phyloP scores from a whole-genome alignment of 2,329 filamentous ascomycete species.

The Penicillium sp. region DNA sequence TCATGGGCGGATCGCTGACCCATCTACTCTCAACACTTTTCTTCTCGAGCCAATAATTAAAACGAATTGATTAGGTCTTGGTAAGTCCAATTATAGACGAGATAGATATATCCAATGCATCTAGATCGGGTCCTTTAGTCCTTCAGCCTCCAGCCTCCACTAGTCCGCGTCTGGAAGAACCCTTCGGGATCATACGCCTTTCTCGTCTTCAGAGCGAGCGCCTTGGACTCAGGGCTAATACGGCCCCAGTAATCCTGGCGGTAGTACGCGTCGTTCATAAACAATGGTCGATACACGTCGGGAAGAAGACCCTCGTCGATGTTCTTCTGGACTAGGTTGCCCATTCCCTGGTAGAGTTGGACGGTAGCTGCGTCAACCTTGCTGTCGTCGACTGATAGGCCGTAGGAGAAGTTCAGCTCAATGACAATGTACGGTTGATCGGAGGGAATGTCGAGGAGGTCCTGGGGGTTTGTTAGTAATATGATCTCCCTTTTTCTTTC shows the following conservation, averaged over 20 bases:
- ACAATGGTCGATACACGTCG: conserved; percentile 38
- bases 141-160: conserved; percentile 33
- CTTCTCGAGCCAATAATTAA: background rate
- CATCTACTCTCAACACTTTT: background rate
- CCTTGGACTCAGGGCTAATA: conserved; percentile 24
- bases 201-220: conserved; percentile 28
- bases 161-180: conserved; percentile 36
- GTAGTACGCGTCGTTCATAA: conserved; percentile 42
- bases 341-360: conserved; percentile 31
- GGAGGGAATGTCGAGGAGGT: conserved; percentile 36
- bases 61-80: background rate
- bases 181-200: conserved; percentile 34
- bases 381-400: conserved; percentile 26
- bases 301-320: conserved; percentile 31
- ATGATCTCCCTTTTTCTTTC: background rate
- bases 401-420: conserved; percentile 40
- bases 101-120: background rate
- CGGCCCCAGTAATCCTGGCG: conserved; percentile 40
- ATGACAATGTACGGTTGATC: conserved; percentile 39
- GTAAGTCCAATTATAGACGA: conserved; percentile 2
- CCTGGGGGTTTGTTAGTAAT: conserved; percentile 15
- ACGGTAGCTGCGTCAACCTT: conserved; percentile 36
- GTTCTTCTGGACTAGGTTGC: conserved; percentile 28
- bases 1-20: background rate
- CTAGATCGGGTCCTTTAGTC: background rate